Conservation (phyloP, 495 filamentous ascomycete species). For the Neurospora sp. region DNA sequence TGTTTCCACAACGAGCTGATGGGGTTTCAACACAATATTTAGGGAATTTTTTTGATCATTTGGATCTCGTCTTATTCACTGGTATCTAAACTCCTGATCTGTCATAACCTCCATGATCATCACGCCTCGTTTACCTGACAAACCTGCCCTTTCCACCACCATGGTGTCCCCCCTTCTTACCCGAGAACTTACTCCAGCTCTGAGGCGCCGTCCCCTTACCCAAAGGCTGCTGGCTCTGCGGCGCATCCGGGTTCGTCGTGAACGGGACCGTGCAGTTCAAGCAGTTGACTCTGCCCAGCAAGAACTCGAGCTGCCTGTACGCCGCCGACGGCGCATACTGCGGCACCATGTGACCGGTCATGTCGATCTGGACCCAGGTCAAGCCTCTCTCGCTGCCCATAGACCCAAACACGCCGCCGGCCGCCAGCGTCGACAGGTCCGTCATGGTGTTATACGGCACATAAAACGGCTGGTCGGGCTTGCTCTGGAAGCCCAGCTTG, state of each 20-base stretch:
- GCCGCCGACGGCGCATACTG: constrained; percentile 52
- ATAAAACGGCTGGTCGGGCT: constrained; percentile 49
- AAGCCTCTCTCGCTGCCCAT: constrained; percentile 58
- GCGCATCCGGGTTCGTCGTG: constrained; percentile 11
- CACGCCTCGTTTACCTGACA: neutral
- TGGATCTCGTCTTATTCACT: neutral
- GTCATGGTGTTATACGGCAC: constrained; percentile 50
- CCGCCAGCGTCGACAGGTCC: constrained; percentile 28
- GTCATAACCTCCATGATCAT: neutral
- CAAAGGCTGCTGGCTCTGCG: constrained; percentile 15
- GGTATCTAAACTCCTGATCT: neutral
- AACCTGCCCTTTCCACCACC: neutral
- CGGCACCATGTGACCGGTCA: constrained; percentile 57
- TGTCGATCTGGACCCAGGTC: constrained; percentile 51
- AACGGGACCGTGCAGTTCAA: constrained; percentile 24
- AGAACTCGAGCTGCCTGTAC: constrained; percentile 59
- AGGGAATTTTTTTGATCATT: neutral
- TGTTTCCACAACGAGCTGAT: neutral
- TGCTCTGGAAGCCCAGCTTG: constrained; percentile 51
- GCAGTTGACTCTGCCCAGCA: constrained; percentile 49
- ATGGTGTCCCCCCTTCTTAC: neutral
- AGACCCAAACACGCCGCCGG: constrained; percentile 49
- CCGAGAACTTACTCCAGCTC: constrained; percentile 13
- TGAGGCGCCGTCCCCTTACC: constrained; percentile 21
- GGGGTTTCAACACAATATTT: neutral